Evolutionary conservation across 495 filamentous ascomycete species (phyloP).

Genomic region (Daldinia concentrica): DNA sequence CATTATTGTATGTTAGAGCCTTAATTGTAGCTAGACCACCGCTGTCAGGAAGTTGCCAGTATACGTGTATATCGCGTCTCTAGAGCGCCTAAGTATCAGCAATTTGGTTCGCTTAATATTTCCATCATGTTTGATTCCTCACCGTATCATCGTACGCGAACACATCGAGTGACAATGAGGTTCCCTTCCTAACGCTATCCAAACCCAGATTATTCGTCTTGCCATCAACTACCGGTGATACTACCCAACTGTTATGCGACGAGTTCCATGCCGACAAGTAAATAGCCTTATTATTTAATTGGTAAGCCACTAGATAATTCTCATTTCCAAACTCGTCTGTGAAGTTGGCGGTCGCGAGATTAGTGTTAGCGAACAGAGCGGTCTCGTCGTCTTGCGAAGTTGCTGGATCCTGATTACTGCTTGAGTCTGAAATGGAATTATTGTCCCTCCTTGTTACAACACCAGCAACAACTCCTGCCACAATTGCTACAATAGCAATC

Average conservation of each 20-base stretch:
- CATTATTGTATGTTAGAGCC: slow-evolving; percentile 32
- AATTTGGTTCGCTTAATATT: neutral
- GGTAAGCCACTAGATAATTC: slow-evolving; percentile 42
- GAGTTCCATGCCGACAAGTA: slow-evolving; percentile 44
- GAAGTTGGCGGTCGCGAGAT: slow-evolving; percentile 44
- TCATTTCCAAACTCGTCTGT: slow-evolving; percentile 39
- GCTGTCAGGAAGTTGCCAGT: slow-evolving; percentile 42
- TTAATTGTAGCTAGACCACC: slow-evolving; percentile 37
- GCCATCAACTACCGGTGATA: slow-evolving; percentile 41
- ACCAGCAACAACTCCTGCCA: slow-evolving; percentile 40
- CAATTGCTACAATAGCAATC: slow-evolving; percentile 29
- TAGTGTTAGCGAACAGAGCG: slow-evolving; percentile 34
- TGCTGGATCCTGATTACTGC: neutral
- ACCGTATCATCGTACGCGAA: slow-evolving; percentile 31
- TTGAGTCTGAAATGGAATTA: slow-evolving; percentile 9
- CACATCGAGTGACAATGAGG: slow-evolving; percentile 39
- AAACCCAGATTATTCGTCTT: slow-evolving; percentile 35
- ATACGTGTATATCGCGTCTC: slow-evolving; percentile 44
- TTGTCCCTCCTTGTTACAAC: slow-evolving; percentile 10
- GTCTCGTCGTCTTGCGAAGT: slow-evolving; percentile 1
- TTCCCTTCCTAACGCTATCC: slow-evolving; percentile 34
- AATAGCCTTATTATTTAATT: slow-evolving; percentile 43
- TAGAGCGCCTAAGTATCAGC: slow-evolving; percentile 33
- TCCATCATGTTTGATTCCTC: slow-evolving; percentile 1
- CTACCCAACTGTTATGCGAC: slow-evolving; percentile 38